Base-by-base conservation (phyloP, 2,329 filamentous ascomycete genomes). In the Hymenoscyphus albidus region DNA sequence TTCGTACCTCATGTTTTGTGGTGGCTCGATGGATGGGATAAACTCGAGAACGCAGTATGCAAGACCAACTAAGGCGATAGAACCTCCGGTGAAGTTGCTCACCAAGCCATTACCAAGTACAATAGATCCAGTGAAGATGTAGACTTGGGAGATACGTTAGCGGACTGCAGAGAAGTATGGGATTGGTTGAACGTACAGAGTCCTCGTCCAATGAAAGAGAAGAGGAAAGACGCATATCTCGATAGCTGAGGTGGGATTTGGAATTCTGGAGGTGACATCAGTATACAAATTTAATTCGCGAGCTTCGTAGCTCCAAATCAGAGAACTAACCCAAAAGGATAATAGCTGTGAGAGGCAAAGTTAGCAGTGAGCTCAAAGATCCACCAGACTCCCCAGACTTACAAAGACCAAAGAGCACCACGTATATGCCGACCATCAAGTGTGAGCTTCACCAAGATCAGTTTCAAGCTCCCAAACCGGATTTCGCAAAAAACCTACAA, bases 141-240 rank as follows among this genome's bases (percentile, higher is more conserved):
- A 99, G 83, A 99, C 93, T 97, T 35, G 3, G 35, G 35, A 66
- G 27, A 35, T 5, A 40, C 67, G 59, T 74, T 61, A 76, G 69
- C 35, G 38, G 9, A 27, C 13, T 27, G 48, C 10, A 27, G 18
- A 27, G 22, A 27, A 27, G 16, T 12, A n/a, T 31, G 14, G 18
- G 16, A 55, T 13, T 6, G 18, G 10, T 12, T 22, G 14, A 16
- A 88, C 92, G 80, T 87, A 97, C 93, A 98, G 77, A 92, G 83
- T 79, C 95, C 95, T 76, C 95, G 93, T 67, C 95, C 95, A 72
- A 98, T 81, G 84, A 99, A 98, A 64, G 92, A 96, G 83, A 98
- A 98, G 79, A 98, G 88, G 83, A 99, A 99, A 12, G 92, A 96
- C 62, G 93, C 94, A 82, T 98, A 97, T 80, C 92, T 89, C 65